Base-by-base conservation (phyloP, 2,329 filamentous ascomycete species). In the Pezicula neosporulosa region DNA sequence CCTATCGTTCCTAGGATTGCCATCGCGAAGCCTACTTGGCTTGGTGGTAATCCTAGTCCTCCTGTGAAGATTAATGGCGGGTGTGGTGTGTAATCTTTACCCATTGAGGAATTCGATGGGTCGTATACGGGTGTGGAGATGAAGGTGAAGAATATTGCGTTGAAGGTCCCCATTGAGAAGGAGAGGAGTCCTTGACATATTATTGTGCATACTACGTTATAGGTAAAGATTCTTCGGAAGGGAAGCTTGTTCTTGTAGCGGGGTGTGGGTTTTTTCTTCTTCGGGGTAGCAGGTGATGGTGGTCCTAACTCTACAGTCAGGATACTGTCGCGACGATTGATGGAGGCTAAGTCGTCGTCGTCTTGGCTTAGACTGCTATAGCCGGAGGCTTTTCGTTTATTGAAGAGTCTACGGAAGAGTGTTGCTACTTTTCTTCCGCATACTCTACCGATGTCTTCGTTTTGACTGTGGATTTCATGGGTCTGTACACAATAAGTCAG, bases 1-100 rank as follows among this genome's bases (percentile, higher is more conserved):
- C 90, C 90, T 41, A 93, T 83, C 45, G 81, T 70, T 8, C 89
- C 90, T 15, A 94, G 78, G 47, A 88, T 84, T 2, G 89, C 84
- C 72, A 92, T 90, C 4, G 87, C 87, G 41, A 89, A 71, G n/a
- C 89, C 89, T 30, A 94, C 86, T 2, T 81, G 79, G 1, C 80
- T 77, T 0, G 88, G 84, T 0, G 81, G 80, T 48, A 94, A 77
- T n/a, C 87, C 87, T 0, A 94, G 75, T 2, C 90, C 90, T 27
- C 89, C 88, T 5, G 89, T 83, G 2, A 80, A 62, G 0, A 77
- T 69, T 10, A 66, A 48, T 13, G 63, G 64, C n/a, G 49, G 60
- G 39, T 60, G 58, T 8, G 58, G 63, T 0, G 47, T 57, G 69
- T 74, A 75, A 2, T 86, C 85, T 35, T 85, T 82, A 4, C 79